Evolutionary conservation across 2,329 filamentous ascomycete species (phyloP), one percentile per base, ranked within the genome.

Genomic region (Cladobotryum mycophilum): DNA sequence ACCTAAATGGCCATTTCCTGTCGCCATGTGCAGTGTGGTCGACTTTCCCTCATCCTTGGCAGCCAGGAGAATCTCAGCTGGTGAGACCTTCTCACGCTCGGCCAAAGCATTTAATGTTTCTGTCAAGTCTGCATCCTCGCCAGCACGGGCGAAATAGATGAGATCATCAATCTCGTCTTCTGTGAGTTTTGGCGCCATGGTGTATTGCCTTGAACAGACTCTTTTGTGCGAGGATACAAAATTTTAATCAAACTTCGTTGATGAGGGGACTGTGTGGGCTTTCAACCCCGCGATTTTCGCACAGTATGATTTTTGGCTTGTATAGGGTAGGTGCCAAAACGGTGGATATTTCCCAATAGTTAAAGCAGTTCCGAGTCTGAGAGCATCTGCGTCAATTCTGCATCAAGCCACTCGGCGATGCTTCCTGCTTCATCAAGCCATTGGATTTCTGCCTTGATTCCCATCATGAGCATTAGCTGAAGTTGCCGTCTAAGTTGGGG

Each of bases 161-260:
- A 97, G 79, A 70, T 97, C 92, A 67, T 96, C 91, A 61, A 95
- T 85, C 67, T 90, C 82, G 48, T 96, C 91, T 65, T 87, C 84
- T 45, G 80, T 80, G 45, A 92, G 73, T 53, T 74, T 72, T 18
- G 75, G 75, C 25, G 75, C 71, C 70, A 79, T 78, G 49, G 38
- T 51, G 43, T 17, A 43, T 41, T 44, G 44, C 44, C 14, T 45
- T 51, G 20, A 42, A 35, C 25, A 30, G 20, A 46, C 20, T 49
- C 37, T 46, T 44, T 45, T 20, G 43, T 47, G 45, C 37, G 35
- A 44, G 44, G 38, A 35, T 41, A 36, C 56, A 63, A 67, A 58
- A 60, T 62, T 66, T 66, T 60, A 53, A 58, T 49, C 35, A 36
- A 47, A 55, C 34, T 20, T 56, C 20, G 41, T 20, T 35, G n/a